Conservation (phyloP, 768 basidiomycete species). For the Panaeolus cyanescens region DNA sequence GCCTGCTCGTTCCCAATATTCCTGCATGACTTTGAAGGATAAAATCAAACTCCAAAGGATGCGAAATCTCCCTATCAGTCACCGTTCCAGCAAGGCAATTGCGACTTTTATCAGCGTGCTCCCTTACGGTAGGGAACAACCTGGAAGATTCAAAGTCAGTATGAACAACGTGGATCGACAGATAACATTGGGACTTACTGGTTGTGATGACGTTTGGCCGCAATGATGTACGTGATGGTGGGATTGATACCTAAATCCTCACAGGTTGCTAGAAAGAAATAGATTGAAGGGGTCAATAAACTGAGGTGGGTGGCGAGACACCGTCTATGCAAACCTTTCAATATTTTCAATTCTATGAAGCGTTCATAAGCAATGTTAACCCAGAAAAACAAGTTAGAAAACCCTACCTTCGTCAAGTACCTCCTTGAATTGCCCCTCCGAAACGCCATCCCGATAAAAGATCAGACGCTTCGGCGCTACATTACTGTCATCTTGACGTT, state of each 20-base stretch:
- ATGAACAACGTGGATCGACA: not conserved
- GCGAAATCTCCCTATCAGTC: constrained; percentile 67
- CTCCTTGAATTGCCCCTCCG: constrained; percentile 49
- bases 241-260: constrained; percentile 51
- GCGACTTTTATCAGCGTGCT: constrained; percentile 59
- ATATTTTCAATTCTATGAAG: constrained; percentile 49
- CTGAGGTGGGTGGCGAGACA: not conserved
- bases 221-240: constrained; percentile 71
- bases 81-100: constrained; percentile 82
- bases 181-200: constrained; percentile 22
- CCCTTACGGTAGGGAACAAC: constrained; percentile 22
- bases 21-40: constrained; percentile 80
- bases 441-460: constrained; percentile 68
- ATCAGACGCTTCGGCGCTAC: constrained; percentile 57
- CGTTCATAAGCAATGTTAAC: not conserved
- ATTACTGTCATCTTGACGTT: constrained; percentile 31
- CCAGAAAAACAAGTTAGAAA: not conserved
- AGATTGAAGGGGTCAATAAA: not conserved
- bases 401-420: constrained; percentile 53
- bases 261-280: constrained; percentile 53
- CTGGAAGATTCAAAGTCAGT: constrained; percentile 16
- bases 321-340: constrained; percentile 45
- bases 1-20: constrained; percentile 70
- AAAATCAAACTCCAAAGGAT: constrained; percentile 77
- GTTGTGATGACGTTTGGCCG: constrained; percentile 73